Base-by-base conservation (phyloP, 2,329 filamentous ascomycete genomes). In the Spiromastix sp. region DNA sequence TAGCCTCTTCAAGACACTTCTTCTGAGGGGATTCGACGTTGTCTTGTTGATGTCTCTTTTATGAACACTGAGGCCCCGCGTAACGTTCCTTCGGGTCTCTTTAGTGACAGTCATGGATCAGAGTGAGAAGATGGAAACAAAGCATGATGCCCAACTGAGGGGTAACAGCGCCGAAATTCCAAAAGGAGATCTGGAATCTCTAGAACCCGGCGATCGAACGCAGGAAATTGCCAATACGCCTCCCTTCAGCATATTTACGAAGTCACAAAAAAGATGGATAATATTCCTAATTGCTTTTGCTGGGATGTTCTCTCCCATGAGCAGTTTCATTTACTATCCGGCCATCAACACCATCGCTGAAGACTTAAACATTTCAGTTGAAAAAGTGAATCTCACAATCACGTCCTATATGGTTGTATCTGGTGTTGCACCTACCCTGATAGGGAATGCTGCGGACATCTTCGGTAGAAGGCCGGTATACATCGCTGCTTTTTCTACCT, bases 391-490 rank as follows among this genome's bases (percentile, higher is more conserved):
- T 15, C 43, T 57, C 3, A 54, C 54, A 2, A 45, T 56, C 25
- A 51, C 51, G 15, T 47, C 50, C 4, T 55, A 53, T 21, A 44
- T 51, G 46, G 37, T 52, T 15, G 34, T 54, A 4, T 46, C 51
- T 29, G 55, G 52, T 2, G 37, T 57, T 10, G 49, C 48, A 0
- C 56, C 56, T 2, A 49, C 48, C 8, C 43, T 59, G 15, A 42
- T 54, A 30, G 55, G 52, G 8, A 44, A 47, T 10, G 46, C 55
- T 12, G 50, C 57, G 5, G 57, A 59, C 36, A 41, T 42, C 1
- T 34, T 44, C 10, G 56, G 56, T 11, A 48, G 56, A 10, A 50
- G 56, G 2, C 52, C 48, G 3, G 48, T 48, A 2, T 56, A 51
- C 33, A 46, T 55, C 12, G 29, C 50, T 8, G 44, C 44, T 3